Evolutionary conservation across 2,329 filamentous ascomycete species (phyloP), one percentile per base, ranked within the genome.

Genomic region (Diatrype stigma): DNA sequence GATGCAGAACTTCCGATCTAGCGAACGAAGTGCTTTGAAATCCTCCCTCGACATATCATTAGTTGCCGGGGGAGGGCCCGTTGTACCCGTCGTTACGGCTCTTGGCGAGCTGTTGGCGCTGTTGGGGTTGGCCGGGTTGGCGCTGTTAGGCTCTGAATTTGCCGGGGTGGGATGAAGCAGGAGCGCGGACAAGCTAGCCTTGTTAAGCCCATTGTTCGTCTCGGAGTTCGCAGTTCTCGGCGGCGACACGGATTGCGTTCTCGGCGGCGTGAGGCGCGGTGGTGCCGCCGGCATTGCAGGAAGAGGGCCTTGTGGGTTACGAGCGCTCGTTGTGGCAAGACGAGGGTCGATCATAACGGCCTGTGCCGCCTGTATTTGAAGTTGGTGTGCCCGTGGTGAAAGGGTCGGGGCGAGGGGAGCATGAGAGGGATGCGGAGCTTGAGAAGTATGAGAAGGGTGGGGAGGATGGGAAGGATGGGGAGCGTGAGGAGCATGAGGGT

Each of bases 11-110:
- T 80, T 80, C 56, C 77, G 73, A 66, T 90, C 82, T 46, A 90
- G 71, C 63, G 87, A 83, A 56, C 82, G 77, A 44, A 89, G 67
- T 2, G 84, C 85, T 57, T 84, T 75, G 54, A 78, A 78, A 57
- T 89, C 86, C 64, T 89, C 85, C 17, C 77, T 73, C 26, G 60
- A 62, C 56, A 61, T 56, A 32, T 59, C 60, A 21, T 52, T 51
- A 14, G 49, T 23, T 17, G 19, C 40, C 6, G 12, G 21, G 21
- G 40, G 21, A 17, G 40, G 40, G 3, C 40, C 40, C 40, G 40
- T 44, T 23, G 40, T 28, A 12, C 21, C 58, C 14, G 52, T 64
- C 57, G 66, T 67, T 55, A 59, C 67, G 56, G 63, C 56, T 57
- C 75, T 72, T 10, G 78, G 75, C 47, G 80, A 84, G 57, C 76